Conservation (phyloP, 352 stramenopile genomes). For the Phytophthora fragariaefolia region DNA sequence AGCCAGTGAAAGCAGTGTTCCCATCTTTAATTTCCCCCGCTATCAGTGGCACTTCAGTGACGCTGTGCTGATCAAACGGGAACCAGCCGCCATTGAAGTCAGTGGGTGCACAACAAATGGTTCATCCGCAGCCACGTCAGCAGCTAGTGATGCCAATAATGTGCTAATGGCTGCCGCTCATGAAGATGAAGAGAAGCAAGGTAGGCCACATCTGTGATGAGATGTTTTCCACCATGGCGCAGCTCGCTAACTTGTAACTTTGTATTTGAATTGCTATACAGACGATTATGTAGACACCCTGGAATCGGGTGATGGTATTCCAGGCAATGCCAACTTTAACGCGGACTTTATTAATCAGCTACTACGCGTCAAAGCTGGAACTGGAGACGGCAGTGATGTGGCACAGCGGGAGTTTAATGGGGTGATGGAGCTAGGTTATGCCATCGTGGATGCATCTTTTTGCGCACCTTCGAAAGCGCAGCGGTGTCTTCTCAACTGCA, state of each 20-base stretch:
- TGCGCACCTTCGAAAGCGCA: constrained; percentile 55
- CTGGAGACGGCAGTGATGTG: constrained; percentile 11
- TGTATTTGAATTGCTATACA: not conserved
- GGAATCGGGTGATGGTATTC: constrained; percentile 22
- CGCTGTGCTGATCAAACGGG: constrained; percentile 36
- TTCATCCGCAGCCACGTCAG: not conserved
- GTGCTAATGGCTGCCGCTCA: constrained; percentile 2
- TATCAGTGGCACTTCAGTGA: constrained; percentile 49
- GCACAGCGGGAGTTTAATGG: constrained; percentile 46
- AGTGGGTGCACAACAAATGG: constrained; percentile 2
- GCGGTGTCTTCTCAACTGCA: constrained; percentile 60
- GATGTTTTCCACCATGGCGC: not conserved
- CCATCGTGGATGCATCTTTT: constrained; percentile 71
- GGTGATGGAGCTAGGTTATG: constrained; percentile 50
- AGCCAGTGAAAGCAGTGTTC: constrained; percentile 34
- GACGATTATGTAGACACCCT: constrained; percentile 11
- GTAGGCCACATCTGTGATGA: constrained; percentile 7
- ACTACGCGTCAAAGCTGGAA: constrained; percentile 30
- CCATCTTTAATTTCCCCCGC: constrained; percentile 47
- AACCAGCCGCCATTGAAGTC: constrained; percentile 22
- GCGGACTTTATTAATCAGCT: constrained; percentile 45
- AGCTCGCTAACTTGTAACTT: not conserved
- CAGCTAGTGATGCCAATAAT: not conserved
- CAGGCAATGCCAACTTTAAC: constrained; percentile 27
- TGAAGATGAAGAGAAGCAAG: constrained; percentile 9